Evolutionary conservation across 306 rosid species (phyloP).

Genomic region (Trichosanthes cucumerina): DNA sequence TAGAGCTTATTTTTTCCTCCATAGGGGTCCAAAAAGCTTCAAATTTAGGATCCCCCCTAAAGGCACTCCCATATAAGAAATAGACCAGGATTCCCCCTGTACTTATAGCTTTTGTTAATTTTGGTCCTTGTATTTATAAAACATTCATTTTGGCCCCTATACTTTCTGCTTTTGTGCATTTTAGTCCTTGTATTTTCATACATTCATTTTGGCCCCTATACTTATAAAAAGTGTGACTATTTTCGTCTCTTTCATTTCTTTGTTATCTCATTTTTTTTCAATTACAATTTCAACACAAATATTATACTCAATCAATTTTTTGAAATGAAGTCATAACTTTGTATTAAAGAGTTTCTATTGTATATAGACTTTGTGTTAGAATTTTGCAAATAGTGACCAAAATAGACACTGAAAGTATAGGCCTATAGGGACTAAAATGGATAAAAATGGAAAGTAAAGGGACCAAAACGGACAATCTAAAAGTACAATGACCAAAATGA

Average conservation of each 20-base stretch:
- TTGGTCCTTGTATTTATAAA: too few species aligned
- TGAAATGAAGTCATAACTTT: background rate
- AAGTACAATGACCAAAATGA: background rate
- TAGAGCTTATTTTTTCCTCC: too few species aligned
- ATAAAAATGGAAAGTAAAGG: background rate
- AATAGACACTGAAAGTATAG: background rate
- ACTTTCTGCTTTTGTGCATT: too few species aligned
- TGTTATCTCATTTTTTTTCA: background rate
- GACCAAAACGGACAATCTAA: background rate
- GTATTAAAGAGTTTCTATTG: background rate
- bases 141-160: too few species aligned
- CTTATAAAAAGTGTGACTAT: background rate
- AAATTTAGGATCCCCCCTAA: too few species aligned
- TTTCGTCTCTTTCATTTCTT: background rate
- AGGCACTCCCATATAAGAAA: too few species aligned
- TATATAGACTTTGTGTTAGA: background rate
- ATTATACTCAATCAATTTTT: background rate
- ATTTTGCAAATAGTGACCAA: background rate
- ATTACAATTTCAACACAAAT: background rate
- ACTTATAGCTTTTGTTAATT: too few species aligned
- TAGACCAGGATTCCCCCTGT: too few species aligned
- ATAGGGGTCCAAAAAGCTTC: too few species aligned
- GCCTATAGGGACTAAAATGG: too few species aligned
- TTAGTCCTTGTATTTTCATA: too few species aligned
- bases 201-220: too few species aligned